A percentile compares a stretch with the other conserved stretches of the same genome.
Conservation (phyloP, 192 early-diverging fungal species). For the Coemansia sp. region DNA sequence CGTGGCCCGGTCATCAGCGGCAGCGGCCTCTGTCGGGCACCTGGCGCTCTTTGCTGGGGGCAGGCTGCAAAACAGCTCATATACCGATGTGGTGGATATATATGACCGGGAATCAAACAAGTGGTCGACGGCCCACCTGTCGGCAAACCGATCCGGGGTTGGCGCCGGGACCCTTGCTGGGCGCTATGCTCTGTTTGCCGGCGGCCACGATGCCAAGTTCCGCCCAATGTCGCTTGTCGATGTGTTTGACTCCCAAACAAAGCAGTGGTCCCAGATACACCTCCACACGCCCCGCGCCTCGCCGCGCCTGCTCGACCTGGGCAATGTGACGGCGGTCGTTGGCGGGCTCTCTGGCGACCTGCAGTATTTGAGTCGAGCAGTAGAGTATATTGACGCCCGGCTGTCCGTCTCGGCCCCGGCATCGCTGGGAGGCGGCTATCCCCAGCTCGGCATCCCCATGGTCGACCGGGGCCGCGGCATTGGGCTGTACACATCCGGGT, state of each 20-base stretch:
- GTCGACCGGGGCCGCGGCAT: slow-evolving; percentile 10
- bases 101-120: slow-evolving; percentile 22
- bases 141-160: slow-evolving; percentile 23
- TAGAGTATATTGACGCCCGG: slow-evolving; percentile 28
- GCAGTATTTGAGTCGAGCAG: slow-evolving; percentile 41
- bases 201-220: slow-evolving; percentile 33
- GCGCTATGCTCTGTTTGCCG: slow-evolving; percentile 48
- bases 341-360: slow-evolving; percentile 45
- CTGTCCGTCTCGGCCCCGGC: slow-evolving; percentile 9
- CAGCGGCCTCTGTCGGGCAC: slow-evolving; percentile 26
- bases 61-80: slow-evolving; percentile 24
- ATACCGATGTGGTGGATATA: slow-evolving; percentile 42
- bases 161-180: slow-evolving; percentile 31
- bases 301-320: slow-evolving; percentile 34
- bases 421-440: slow-evolving; percentile 11
- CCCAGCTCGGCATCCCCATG: slow-evolving; percentile 36
- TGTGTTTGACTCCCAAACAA: slow-evolving; percentile 36
- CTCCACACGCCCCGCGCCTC: slow-evolving; percentile 21
- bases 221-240: slow-evolving; percentile 34
- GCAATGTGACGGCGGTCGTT: slow-evolving; percentile 15
- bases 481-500: slow-evolving; percentile 32
- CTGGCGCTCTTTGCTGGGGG: slow-evolving; percentile 48
- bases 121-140: slow-evolving; percentile 33
- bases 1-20: slow-evolving; percentile 29
- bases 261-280: slow-evolving; percentile 21